Percentiles rank a stretch among this genome's conserved stretches.
phyloP scores from a whole-genome alignment of 768 basidiomycete genomes.

The Mycena amicta region DNA sequence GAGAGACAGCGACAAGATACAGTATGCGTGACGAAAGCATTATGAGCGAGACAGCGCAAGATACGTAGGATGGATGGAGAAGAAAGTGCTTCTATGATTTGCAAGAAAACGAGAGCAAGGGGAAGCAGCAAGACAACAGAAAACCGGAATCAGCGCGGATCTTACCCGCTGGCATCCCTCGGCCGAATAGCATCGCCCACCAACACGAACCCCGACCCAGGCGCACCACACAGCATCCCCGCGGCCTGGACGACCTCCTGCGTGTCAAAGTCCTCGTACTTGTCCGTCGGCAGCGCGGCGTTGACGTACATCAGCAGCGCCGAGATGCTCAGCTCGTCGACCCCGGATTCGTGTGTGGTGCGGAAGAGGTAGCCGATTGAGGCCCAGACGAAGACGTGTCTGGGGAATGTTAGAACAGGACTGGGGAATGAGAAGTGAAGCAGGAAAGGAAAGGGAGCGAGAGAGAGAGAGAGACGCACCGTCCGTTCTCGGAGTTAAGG shows the following conservation, averaged over 20 bases:
- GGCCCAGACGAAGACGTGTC: conserved; percentile 59
- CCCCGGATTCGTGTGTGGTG: conserved; percentile 63
- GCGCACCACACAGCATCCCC: background rate
- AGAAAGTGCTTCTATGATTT: no score
- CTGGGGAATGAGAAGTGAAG: background rate
- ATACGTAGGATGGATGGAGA: no score
- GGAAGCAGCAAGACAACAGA: no score
- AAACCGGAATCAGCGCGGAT: no score
- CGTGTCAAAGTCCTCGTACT: conserved; percentile 82
- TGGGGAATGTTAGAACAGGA: no score
- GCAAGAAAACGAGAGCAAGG: background rate
- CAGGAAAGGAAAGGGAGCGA: no score
- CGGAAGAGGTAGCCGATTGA: conserved; percentile 67
- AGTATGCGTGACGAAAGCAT: no score
- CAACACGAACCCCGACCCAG: background rate
- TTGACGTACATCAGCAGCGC: conserved; percentile 72
- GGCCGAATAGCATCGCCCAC: background rate
- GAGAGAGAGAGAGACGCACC: background rate
- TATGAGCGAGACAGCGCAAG: no score
- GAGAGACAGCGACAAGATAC: no score
- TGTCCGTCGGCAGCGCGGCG: conserved; percentile 73
- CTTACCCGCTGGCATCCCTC: no score
- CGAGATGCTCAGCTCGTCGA: conserved; percentile 73
- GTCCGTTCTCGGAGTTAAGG: background rate
- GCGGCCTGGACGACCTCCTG: conserved; percentile 56